phyloP scores from a whole-genome alignment of 2,329 filamentous ascomycete genomes.

The Rhytidhysteron rufulum region DNA sequence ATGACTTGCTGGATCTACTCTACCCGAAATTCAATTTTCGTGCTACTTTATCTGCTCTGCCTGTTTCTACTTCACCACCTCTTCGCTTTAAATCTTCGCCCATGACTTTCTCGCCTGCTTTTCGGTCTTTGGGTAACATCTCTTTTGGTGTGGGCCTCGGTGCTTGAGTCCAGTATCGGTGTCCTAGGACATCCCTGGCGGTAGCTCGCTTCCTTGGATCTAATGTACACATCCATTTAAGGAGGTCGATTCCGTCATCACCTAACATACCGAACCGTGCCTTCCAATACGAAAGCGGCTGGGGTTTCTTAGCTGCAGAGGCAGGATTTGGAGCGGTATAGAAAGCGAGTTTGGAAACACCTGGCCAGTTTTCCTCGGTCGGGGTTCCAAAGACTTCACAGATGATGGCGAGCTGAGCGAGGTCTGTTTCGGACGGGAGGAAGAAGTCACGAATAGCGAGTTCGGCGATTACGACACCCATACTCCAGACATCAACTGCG shows the following conservation, averaged over 20 bases:
- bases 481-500: slow-evolving; percentile 90
- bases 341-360: slow-evolving; percentile 73
- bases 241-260: slow-evolving; percentile 76
- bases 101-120: slow-evolving; percentile 61
- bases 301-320: slow-evolving; percentile 54
- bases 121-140: slow-evolving; percentile 75
- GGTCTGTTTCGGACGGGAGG: slow-evolving; percentile 76
- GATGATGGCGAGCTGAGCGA: slow-evolving; percentile 82
- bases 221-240: slow-evolving; percentile 79
- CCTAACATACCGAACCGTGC: slow-evolving; percentile 77
- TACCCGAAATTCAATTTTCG: slow-evolving; percentile 72
- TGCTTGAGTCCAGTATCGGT: slow-evolving; percentile 81
- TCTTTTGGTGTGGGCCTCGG: slow-evolving; percentile 79
- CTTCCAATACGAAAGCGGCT: slow-evolving; percentile 70
- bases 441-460: slow-evolving; percentile 79
- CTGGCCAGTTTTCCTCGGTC: slow-evolving; percentile 92
- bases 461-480: slow-evolving; percentile 90
- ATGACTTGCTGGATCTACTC: too few relatives aligned
- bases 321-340: slow-evolving; percentile 68
- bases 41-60: slow-evolving; percentile 69
- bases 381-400: slow-evolving; percentile 84
- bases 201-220: slow-evolving; percentile 84
- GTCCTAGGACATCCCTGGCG: slow-evolving; percentile 71
- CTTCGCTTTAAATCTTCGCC: slow-evolving; percentile 77
- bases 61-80: slow-evolving; percentile 66